A percentile compares a stretch with the other conserved stretches of the same genome.
phyloP scores from a whole-genome alignment of 2,329 filamentous ascomycete species.

The Botrytis hyacinthi region DNA sequence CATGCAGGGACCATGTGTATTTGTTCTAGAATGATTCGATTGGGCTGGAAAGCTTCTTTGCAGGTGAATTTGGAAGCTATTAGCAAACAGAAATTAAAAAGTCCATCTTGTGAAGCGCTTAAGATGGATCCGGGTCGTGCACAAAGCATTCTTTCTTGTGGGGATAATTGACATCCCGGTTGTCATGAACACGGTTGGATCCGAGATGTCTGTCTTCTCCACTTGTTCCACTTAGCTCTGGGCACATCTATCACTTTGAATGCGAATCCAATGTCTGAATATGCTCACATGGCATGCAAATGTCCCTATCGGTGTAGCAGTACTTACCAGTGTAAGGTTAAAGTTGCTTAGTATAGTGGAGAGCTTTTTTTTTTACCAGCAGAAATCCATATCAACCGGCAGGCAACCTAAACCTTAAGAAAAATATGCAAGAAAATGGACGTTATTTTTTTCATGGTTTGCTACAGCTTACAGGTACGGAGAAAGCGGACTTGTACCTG shows the following conservation, averaged over 20 bases:
- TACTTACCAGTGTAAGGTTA: conserved; percentile 8
- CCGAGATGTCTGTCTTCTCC: neutral
- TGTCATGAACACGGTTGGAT: neutral
- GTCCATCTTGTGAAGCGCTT: conserved; percentile 1
- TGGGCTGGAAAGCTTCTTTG: conserved; percentile 14
- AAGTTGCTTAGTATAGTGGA: neutral
- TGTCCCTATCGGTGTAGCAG: conserved; percentile 4
- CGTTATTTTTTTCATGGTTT: neutral
- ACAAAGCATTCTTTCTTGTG: neutral
- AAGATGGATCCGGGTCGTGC: conserved; percentile 4
- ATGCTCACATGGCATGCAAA: conserved; percentile 9
- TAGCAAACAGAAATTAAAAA: neutral
- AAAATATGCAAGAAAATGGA: neutral
- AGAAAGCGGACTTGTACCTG: neutral
- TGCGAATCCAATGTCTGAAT: conserved; percentile 1
- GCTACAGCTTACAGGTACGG: neutral
- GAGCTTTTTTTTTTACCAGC: conserved; percentile 1
- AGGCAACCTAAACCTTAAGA: neutral
- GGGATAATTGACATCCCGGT: neutral
- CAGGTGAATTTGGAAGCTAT: conserved; percentile 5
- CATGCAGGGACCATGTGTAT: neutral
- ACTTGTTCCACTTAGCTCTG: neutral
- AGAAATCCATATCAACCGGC: neutral
- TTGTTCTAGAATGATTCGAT: conserved; percentile 10
- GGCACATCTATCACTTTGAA: conserved; percentile 2